Evolutionary conservation across 176 grass and related monocot genomes (phyloP), one percentile per base, ranked within the genome.

Genomic region (Poa annua): DNA sequence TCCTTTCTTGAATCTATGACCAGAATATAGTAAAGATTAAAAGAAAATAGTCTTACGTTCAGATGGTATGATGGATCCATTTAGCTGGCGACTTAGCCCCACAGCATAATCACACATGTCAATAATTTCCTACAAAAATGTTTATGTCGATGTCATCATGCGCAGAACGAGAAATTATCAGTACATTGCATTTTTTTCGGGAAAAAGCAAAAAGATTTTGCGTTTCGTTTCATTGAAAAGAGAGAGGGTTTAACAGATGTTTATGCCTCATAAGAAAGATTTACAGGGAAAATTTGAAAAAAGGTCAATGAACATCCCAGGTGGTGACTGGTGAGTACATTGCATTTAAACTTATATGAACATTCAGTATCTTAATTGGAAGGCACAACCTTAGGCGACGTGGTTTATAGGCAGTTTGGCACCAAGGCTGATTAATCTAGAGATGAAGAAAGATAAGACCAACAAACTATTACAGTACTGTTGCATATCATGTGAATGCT

Each of bases 101-200:
- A 99, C 96, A 85, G 96, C 93, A 96, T 96, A 99, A 75, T 99
- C 96, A 76, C 96, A 99, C 96, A 99, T 99, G 83, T 99, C 96
- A 80, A 99, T 99, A 63, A 99, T 94, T 99, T 99, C 96, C 96
- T 99, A 81, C 66, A 86, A 12, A 78, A 80, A 57, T 8, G 42
- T 19, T 53, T 32, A 62, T 0, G 14, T 11, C 19, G 54, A 82
- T 70, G 38, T 79, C 20, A 73, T 71, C 25, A 85, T 78, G 45
- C 21, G 49, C 24, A 76, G 51, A 42, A 20, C 20, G 17, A 63
- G 34, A 75, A 85, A 62, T 32, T 62, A 76, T 52, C 20, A 35
- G 29, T 13, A 61, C 12, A 1, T 66, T 25, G 24, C 74, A 70
- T 63, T 66, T 48, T 48, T 29, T 29, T 29, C 29, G 29, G 29